Base-by-base conservation (phyloP, 1,284 basidiomycete species). In the Pseudozyma sp. region DNA sequence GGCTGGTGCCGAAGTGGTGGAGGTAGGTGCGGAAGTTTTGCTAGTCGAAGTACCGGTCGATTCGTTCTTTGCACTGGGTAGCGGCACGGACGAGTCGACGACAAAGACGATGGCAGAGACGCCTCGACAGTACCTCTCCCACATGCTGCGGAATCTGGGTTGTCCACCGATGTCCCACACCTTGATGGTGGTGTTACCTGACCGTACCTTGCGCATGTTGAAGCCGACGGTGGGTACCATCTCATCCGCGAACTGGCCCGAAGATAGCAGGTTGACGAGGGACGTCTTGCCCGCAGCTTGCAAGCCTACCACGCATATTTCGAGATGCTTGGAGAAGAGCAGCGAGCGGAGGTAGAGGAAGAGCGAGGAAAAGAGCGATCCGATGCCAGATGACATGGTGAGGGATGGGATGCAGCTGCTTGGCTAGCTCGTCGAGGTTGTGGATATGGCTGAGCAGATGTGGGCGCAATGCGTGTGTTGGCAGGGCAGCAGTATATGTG, bases 111-210 rank as follows among this genome's bases (percentile, higher is more conserved):
- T 92, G 8, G 95, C 95, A 79, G 95, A 92, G 0, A 95, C 94
- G 10, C 95, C 95, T 63, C 92, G 89, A 85, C 94, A 97, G 84
- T 98, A 99, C 44, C 96, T 88, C 85, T 97, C 94, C 96, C 94
- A 89, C 87, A 89, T 88, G 52, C 86, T 87, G 49, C 95, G 90
- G 81, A 97, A 99, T 81, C 94, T 92, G 2, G 95, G 92, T 87
- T 97, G 95, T 16, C 94, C 94, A 87, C 94, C 69, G 37, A 97
- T 92, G 84, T 97, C 94, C 94, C 94, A 97, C 49, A 97, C 90
- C 85, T 94, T 95, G 85, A 97, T 87, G 0, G 92, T 94, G 1
- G 95, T 90, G 72, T 94, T 95, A 4, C 94, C 94, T 77, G 92
- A 94, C 69, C 91, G 88, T 17, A 97, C 90, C 80, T 84, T 82